Evolutionary conservation across 2,329 filamentous ascomycete species (phyloP).

Genomic region (Aspergillus uvarum): DNA sequence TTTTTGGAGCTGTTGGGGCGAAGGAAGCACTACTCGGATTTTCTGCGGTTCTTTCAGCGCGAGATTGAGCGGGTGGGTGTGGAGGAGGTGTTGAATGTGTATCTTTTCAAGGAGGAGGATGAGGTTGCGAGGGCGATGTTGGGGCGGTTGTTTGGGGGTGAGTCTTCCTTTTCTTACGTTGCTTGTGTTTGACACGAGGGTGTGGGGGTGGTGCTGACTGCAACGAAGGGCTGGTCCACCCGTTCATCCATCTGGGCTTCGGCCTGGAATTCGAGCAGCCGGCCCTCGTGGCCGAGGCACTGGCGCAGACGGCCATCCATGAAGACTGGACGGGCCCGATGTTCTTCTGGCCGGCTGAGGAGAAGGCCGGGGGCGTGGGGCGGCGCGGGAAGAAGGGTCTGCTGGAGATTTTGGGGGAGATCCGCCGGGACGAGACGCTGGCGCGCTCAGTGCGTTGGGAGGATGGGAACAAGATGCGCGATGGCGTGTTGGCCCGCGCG

Average conservation of each 20-base stretch:
- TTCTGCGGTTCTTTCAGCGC: conserved; percentile 70
- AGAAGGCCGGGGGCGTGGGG: conserved; percentile 33
- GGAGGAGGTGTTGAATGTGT: conserved; percentile 61
- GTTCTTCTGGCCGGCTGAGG: conserved; percentile 51
- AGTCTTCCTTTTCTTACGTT: conserved; percentile 15
- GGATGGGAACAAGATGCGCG: conserved; percentile 64
- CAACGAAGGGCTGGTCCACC: conserved; percentile 65
- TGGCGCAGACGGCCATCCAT: conserved; percentile 76
- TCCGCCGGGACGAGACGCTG: conserved; percentile 58
- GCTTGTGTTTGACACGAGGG: neutral
- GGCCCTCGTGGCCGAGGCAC: conserved; percentile 73
- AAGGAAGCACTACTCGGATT: conserved; percentile 67
- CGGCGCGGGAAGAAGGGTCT: conserved; percentile 45
- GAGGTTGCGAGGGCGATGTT: conserved; percentile 68
- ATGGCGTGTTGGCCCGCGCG: conserved; percentile 67
- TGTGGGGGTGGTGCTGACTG: neutral
- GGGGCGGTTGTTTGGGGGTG: conserved; percentile 64
- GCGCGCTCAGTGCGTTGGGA: conserved; percentile 50
- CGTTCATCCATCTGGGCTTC: conserved; percentile 81
- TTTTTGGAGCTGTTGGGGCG: conserved; percentile 64
- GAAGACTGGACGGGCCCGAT: conserved; percentile 51
- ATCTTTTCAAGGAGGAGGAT: conserved; percentile 64
- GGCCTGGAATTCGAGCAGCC: conserved; percentile 81
- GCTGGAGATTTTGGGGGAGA: conserved; percentile 61
- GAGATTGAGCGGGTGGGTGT: conserved; percentile 68